These are phyloP conservation scores for Barnettozyma pratensis DNA, from an alignment of 805 yeast genomes.

Conservation along the genomic window DNA sequence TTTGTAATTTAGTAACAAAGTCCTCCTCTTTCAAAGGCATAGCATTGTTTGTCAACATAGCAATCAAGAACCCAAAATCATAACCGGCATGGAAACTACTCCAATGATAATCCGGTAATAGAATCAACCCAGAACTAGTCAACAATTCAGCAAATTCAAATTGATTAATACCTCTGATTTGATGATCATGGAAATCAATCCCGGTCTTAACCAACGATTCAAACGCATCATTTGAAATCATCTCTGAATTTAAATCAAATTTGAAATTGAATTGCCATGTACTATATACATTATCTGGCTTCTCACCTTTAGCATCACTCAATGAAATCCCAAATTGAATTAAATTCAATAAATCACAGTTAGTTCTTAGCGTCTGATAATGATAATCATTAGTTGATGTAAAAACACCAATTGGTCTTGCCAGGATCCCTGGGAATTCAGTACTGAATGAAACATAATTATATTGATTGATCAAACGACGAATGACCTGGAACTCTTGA, in stretches of 20 bases:
- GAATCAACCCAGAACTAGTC: conserved; percentile 78
- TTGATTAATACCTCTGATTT: conserved; percentile 70
- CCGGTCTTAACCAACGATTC: conserved; percentile 79
- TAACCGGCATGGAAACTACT: conserved; percentile 90
- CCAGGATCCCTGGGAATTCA: conserved; percentile 94
- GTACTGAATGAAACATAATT: conserved; percentile 70
- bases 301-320: conserved; percentile 62
- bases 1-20: conserved; percentile 62
- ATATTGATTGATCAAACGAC: conserved; percentile 52
- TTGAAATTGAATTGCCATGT: conserved; percentile 97
- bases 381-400: conserved; percentile 88
- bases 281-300: conserved; percentile 59
- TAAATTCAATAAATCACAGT: conserved; percentile 80
- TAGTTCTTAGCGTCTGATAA: conserved; percentile 89
- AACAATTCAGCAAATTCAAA: conserved; percentile 78
- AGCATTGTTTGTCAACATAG: conserved; percentile 64
- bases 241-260: conserved; percentile 70
- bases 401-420: conserved; percentile 93
- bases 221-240: conserved; percentile 83
- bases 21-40: conserved; percentile 82
- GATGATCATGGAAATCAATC: conserved; percentile 71
- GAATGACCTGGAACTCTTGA: conserved; percentile 56
- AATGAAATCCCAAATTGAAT: conserved; percentile 83
- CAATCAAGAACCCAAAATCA: conserved; percentile 84
- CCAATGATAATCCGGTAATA: conserved; percentile 71